A percentile compares a stretch with the other conserved stretches of the same genome.
Evolutionary conservation across 805 yeast genomes (phyloP).

Genomic region (Komagataella ulmi): DNA sequence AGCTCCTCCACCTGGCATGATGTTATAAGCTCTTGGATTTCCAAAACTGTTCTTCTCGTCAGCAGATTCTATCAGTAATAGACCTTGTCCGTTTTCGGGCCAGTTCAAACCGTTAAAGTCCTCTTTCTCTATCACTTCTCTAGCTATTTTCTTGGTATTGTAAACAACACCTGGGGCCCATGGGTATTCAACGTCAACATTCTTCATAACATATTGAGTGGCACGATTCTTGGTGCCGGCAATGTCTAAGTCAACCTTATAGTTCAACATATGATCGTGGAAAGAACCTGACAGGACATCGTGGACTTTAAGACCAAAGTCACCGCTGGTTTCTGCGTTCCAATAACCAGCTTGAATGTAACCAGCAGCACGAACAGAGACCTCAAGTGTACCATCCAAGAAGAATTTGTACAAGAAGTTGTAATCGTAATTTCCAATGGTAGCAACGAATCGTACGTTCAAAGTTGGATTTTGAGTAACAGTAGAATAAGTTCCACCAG

Average conservation of each 20-base stretch:
- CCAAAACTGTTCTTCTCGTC: conserved; percentile 12
- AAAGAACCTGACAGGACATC: conserved; percentile 15
- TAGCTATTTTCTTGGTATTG: conserved; percentile 8
- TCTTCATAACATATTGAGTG: conserved; percentile 6
- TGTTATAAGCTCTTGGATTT: conserved; percentile 15
- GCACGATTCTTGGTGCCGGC: conserved; percentile 13
- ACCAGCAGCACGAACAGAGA: conserved; percentile 16
- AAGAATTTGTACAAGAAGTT: conserved; percentile 3
- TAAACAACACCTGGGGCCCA: conserved; percentile 12
- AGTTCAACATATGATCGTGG: conserved; percentile 14
- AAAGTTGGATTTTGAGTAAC: conserved; percentile 13
- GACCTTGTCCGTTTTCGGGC: conserved; percentile 8
- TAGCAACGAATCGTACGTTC: conserved; percentile 7
- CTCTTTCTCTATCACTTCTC: conserved; percentile 9
- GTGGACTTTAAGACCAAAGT: conserved; percentile 11
- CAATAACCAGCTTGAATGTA: conserved; percentile 16
- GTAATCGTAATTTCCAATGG: conserved; percentile 4
- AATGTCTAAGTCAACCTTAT: conserved; percentile 15
- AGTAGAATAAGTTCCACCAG: conserved; percentile 1
- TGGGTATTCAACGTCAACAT: conserved; percentile 10
- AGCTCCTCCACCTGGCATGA: conserved; percentile 9
- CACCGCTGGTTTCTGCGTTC: conserved; percentile 8
- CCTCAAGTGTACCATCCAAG: conserved; percentile 15
- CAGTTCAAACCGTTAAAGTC: conserved; percentile 5
- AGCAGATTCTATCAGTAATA: conserved; percentile 13